Percentiles rank a stretch among this genome's conserved stretches.
Evolutionary conservation across 768 basidiomycete genomes (phyloP).

Genomic region (Krasilnikovozyma curviuscula): DNA sequence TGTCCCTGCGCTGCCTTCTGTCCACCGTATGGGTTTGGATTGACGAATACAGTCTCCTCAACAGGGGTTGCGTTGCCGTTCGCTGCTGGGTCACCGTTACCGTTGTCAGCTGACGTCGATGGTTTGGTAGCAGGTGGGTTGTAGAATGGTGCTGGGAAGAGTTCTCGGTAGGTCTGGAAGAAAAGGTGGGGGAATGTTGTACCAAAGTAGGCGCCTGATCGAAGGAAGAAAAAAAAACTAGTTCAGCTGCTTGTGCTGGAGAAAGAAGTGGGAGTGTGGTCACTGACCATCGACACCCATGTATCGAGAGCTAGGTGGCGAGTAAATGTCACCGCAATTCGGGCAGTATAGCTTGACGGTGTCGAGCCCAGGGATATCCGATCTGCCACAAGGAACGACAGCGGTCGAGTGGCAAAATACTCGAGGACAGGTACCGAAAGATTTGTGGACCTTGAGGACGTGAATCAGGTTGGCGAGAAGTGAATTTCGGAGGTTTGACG

Average conservation of each 20-base stretch:
- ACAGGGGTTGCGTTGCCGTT: constrained; percentile 9
- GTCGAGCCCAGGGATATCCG: constrained; percentile 86
- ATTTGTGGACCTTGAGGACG: constrained; percentile 61
- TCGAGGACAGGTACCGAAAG: constrained; percentile 81
- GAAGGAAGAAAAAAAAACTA: too few relatives aligned
- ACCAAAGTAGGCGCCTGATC: constrained; percentile 97
- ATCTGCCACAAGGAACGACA: constrained; percentile 85
- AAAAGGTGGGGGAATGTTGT: constrained; percentile 97
- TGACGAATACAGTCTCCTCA: constrained; percentile 41
- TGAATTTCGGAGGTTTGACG: background rate
- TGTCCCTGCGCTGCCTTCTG: constrained; percentile 72
- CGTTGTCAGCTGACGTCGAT: too few relatives aligned
- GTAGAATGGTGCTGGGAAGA: constrained; percentile 86
- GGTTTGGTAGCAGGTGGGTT: constrained; percentile 29
- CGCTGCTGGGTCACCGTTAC: too few relatives aligned
- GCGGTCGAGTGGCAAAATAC: constrained; percentile 78
- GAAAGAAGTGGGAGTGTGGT: background rate
- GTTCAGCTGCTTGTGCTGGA: too few relatives aligned
- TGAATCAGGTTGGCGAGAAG: background rate
- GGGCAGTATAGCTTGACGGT: constrained; percentile 97
- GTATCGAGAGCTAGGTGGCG: constrained; percentile 84
- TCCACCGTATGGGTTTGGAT: constrained; percentile 48
- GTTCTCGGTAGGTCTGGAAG: constrained; percentile 91
- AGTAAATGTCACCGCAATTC: constrained; percentile 92
- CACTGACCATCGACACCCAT: constrained; percentile 79